Evolutionary conservation across 139 green algal species (phyloP), one percentile per base, ranked within the genome.

Genomic region (Pleodorina starrii): DNA sequence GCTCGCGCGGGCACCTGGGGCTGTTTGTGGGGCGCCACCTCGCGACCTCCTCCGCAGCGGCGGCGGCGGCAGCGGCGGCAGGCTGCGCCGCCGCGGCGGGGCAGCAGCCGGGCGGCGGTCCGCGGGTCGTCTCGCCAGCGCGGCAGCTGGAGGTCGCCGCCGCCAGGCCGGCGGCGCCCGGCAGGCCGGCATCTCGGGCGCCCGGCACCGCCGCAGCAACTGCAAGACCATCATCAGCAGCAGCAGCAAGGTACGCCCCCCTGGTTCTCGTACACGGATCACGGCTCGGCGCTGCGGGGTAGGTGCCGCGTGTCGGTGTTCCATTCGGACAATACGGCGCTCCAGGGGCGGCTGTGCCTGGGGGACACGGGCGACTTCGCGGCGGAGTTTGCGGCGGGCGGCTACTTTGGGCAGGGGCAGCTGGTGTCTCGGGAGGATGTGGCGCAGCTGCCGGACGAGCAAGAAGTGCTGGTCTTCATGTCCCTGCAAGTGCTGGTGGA

Each of bases 11-110:
- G 29, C 21, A 46, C 35, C 32, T 80, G 19, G 82, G 82, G 1
- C 44, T 88, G 82, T 88, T 63, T 63, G 29, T 88, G 66, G 63
- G 66, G n/a, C 43, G 82, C 0, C 63, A 80, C 46, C 32, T 88
- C n/a, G n/a, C n/a, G n/a, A n/a, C n/a, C n/a, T n/a, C n/a, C n/a
- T n/a, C n/a, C n/a, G n/a, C n/a, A n/a, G n/a, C n/a, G n/a, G n/a
- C n/a, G 29, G 16, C 27, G 60, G 12, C 59, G 0, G 43, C 27
- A 16, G 60, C 44, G 2, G 21, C 7, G 6, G 54, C 25, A 25
- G 54, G 54, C 25, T 32, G 54, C 54, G 29, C 60, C 11, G 1
- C n/a, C 23, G 74, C 48, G 2, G 5, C 23, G 25, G 23, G 17
- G 50, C 44, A 66, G 54, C 54, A 66, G 54, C 54, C 21, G n/a